Conservation (phyloP, 257 asterid species). For the Leptodermis oblonga region DNA sequence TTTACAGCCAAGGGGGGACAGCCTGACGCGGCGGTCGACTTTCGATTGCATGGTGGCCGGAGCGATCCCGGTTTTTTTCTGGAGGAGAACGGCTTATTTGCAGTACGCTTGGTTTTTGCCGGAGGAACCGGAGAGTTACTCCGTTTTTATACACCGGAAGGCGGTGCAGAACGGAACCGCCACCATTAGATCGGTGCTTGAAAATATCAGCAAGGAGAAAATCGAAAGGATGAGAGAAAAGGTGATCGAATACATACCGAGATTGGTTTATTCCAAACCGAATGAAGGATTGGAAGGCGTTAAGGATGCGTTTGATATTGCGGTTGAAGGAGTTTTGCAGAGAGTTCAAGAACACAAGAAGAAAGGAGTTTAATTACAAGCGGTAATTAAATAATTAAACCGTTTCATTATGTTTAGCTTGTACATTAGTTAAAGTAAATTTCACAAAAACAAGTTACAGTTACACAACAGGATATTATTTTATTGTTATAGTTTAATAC, state of each 20-base stretch:
- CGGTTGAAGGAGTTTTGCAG: constrained; percentile 61
- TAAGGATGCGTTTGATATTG: constrained; percentile 76
- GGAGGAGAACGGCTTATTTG: constrained; percentile 62
- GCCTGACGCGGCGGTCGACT: constrained; percentile 68
- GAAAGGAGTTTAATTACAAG: constrained; percentile 28
- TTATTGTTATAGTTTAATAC: no score
- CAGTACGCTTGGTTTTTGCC: constrained; percentile 89
- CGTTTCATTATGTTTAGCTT: not conserved
- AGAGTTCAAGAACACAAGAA: constrained; percentile 43
- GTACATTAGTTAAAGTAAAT: not conserved
- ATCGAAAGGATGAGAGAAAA: constrained; percentile 59
- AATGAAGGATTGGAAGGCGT: constrained; percentile 49
- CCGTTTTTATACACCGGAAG: constrained; percentile 63
- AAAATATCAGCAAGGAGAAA: constrained; percentile 34
- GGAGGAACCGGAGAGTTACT: constrained; percentile 54
- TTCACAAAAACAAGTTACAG: no score
- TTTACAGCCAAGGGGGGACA: constrained; percentile 86
- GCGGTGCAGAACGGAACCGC: constrained; percentile 60
- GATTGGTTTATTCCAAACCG: constrained; percentile 47
- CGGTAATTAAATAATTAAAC: constrained; percentile 24
- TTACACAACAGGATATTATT: no score
- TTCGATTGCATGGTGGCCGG: constrained; percentile 97
- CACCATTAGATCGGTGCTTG: constrained; percentile 41
- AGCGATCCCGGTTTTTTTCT: constrained; percentile 82
- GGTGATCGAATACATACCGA: constrained; percentile 54